These are phyloP conservation scores for Teratosphaeria destructans DNA, from an alignment of 2,329 filamentous ascomycete species.

Conservation along the genomic window DNA sequence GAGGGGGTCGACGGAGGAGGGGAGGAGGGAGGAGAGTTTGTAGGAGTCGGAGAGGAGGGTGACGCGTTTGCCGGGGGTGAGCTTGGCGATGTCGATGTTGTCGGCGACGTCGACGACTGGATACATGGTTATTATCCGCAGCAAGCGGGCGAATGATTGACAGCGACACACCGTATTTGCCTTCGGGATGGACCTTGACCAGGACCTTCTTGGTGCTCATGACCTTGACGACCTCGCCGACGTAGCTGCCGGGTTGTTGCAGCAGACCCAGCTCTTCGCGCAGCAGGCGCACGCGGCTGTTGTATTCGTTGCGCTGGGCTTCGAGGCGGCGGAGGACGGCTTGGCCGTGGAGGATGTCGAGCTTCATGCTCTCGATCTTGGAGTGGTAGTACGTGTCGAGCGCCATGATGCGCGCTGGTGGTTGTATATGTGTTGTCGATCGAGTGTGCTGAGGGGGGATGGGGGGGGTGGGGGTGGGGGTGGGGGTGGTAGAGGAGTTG, in stretches of 20 bases:
- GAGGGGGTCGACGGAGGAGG: constrained; percentile 93
- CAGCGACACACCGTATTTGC: constrained; percentile 79
- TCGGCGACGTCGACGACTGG: constrained; percentile 92
- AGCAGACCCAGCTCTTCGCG: constrained; percentile 90
- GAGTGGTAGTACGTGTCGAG: constrained; percentile 99
- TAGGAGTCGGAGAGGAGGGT: constrained; percentile 94
- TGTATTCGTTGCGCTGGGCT: constrained; percentile 98
- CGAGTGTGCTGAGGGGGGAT: background rate
- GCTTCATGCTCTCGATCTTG: constrained; percentile 99
- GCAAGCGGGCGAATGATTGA: constrained; percentile 1
- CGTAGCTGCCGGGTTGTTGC: constrained; percentile 95
- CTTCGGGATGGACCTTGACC: constrained; percentile 97
- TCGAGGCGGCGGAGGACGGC: constrained; percentile 88
- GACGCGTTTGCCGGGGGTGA: constrained; percentile 94
- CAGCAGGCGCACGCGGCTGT: constrained; percentile 88
- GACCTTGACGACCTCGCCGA: constrained; percentile 99
- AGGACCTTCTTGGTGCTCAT: constrained; percentile 99
- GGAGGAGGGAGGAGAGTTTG: constrained; percentile 97
- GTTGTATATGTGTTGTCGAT: background rate
- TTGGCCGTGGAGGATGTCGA: constrained; percentile 98
- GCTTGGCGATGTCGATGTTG: constrained; percentile 85
- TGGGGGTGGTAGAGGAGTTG: no score
- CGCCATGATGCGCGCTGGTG: constrained; percentile 60
- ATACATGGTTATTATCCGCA: background rate
- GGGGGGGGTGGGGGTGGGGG: no score